phyloP scores from a whole-genome alignment of 352 stramenopile genomes.

The Pythium apleroticum region DNA sequence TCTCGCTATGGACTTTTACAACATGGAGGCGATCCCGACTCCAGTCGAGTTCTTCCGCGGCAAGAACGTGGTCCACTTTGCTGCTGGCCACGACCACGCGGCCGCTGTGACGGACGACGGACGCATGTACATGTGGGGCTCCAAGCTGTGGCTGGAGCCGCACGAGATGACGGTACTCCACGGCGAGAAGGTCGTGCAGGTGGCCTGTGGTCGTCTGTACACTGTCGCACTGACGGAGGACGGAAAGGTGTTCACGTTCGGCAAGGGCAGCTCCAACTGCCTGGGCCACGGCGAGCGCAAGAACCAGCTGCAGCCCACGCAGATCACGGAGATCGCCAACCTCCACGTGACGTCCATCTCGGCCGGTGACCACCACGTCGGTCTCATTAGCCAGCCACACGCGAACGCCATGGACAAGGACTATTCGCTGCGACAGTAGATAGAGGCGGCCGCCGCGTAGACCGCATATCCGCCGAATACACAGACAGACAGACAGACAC shows the following conservation, averaged over 20 bases:
- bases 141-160: constrained; percentile 93
- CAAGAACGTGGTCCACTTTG: constrained; percentile 80
- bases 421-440: constrained; percentile 74
- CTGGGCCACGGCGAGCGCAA: constrained; percentile 88
- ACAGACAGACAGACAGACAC: constrained; percentile 2
- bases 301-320: constrained; percentile 86
- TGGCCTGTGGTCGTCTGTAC: constrained; percentile 85
- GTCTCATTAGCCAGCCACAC: constrained; percentile 72
- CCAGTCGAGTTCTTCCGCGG: constrained; percentile 75
- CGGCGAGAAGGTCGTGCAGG: constrained; percentile 69
- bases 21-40: constrained; percentile 92
- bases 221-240: constrained; percentile 74
- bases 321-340: constrained; percentile 61
- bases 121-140: constrained; percentile 81
- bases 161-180: constrained; percentile 83
- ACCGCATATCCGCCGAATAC: background rate
- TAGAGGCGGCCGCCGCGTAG: background rate
- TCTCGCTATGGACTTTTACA: constrained; percentile 92
- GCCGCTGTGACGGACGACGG: constrained; percentile 77
- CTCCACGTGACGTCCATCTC: constrained; percentile 71
- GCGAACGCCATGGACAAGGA: constrained; percentile 73
- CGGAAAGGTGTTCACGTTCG: constrained; percentile 86
- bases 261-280: constrained; percentile 85
- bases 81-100: constrained; percentile 93
- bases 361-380: constrained; percentile 88